Evolutionary conservation across 768 basidiomycete species (phyloP).

Genomic region (Suillus plorans): DNA sequence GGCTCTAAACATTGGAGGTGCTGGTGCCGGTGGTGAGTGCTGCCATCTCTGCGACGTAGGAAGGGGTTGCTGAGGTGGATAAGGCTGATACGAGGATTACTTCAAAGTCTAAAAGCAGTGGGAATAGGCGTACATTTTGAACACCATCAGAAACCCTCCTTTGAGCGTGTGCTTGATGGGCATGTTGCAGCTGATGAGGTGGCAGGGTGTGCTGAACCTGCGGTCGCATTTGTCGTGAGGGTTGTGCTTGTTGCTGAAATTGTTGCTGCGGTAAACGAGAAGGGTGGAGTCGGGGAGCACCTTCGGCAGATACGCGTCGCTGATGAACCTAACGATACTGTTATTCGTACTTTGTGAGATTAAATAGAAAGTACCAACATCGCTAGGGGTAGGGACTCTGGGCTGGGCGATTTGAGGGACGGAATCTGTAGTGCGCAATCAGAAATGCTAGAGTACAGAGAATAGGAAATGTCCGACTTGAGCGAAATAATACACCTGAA

Average conservation of each 20-base stretch:
- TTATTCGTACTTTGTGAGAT: not conserved
- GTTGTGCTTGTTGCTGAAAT: conserved; percentile 4
- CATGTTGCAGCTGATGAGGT: conserved; percentile 6
- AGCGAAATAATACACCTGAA: not conserved
- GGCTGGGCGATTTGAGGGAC: not conserved
- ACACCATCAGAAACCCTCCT: not conserved
- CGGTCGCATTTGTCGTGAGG: not conserved
- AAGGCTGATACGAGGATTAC: not conserved
- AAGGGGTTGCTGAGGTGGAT: not conserved
- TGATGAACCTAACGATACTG: not conserved
- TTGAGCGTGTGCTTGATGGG: not conserved
- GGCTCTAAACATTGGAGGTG: not conserved
- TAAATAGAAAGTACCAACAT: not conserved
- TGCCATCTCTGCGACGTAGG: no score
- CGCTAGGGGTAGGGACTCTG: not conserved
- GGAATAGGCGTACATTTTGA: not conserved
- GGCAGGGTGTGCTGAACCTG: not conserved
- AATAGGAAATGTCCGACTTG: not conserved
- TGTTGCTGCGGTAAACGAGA: conserved; percentile 7
- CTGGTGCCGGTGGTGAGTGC: not conserved
- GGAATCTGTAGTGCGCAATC: not conserved
- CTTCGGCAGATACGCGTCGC: conserved; percentile 2
- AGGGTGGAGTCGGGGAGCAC: conserved; percentile 2
- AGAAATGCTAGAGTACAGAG: not conserved
- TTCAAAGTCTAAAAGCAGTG: not conserved